phyloP scores from a whole-genome alignment of 768 basidiomycete genomes.

The Boletus eberwhitei region DNA sequence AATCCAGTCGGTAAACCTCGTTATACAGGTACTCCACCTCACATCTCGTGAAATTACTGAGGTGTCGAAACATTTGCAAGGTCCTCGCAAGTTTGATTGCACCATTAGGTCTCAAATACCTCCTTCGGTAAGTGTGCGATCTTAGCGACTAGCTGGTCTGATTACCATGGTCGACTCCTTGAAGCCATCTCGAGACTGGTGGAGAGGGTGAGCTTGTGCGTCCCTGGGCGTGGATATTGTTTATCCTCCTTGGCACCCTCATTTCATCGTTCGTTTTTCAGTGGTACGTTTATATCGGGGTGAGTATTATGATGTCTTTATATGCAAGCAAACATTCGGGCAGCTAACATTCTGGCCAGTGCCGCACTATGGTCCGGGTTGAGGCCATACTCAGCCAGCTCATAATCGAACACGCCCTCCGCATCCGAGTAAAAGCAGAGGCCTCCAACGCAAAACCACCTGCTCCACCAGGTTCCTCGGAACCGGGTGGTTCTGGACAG shows the following conservation, averaged over 20 bases:
- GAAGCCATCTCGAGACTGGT: background rate
- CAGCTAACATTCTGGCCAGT: background rate
- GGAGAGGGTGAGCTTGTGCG: background rate
- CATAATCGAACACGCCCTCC: slow-evolving; percentile 3
- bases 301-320: background rate
- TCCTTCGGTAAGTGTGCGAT: background rate
- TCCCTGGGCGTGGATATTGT: slow-evolving; percentile 1
- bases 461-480: background rate
- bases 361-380: background rate
- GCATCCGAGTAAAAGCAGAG: background rate
- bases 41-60: background rate
- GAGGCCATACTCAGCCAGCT: slow-evolving; percentile 1
- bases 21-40: background rate
- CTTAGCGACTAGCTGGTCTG: background rate
- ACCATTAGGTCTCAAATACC: background rate
- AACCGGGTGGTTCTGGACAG: background rate
- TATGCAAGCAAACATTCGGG: background rate
- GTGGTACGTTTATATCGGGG: background rate
- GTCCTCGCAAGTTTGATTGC: background rate
- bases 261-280: background rate
- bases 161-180: background rate
- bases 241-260: background rate
- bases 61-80: background rate
- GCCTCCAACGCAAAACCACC: background rate
- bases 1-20: background rate